phyloP scores from a whole-genome alignment of 768 basidiomycete species.

The Lactarius sanguifluus region DNA sequence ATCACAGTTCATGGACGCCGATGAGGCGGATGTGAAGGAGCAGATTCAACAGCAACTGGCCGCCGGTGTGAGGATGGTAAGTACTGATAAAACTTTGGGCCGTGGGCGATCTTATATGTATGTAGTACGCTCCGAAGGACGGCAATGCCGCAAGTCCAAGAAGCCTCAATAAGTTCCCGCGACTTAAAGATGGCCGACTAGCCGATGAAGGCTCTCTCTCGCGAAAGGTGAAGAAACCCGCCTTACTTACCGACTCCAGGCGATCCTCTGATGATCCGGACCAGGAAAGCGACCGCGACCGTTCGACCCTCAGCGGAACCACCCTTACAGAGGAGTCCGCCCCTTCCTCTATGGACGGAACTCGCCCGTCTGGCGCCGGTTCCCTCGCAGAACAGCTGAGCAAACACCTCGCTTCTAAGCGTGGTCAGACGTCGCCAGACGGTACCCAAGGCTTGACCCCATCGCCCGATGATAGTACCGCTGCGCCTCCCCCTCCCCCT shows the following conservation, averaged over 20 bases:
- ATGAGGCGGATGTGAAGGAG: slow-evolving; percentile 76
- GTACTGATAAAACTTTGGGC: slow-evolving; percentile 31
- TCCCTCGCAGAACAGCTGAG: slow-evolving; percentile 63
- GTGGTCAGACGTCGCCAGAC: slow-evolving; percentile 41
- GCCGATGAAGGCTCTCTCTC: slow-evolving; percentile 43
- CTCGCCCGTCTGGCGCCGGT: slow-evolving; percentile 42
- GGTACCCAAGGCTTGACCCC: slow-evolving; percentile 40
- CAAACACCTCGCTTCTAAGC: slow-evolving; percentile 54
- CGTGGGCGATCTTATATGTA: neutral
- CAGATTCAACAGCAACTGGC: slow-evolving; percentile 86
- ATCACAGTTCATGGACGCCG: slow-evolving; percentile 90
- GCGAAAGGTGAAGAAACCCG: slow-evolving; percentile 40
- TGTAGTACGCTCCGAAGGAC: slow-evolving; percentile 59
- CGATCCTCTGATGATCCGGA: slow-evolving; percentile 47
- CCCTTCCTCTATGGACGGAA: slow-evolving; percentile 39
- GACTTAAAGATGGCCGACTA: slow-evolving; percentile 45
- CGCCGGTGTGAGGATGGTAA: slow-evolving; percentile 69
- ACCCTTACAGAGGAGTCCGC: slow-evolving; percentile 54
- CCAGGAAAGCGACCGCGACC: slow-evolving; percentile 56
- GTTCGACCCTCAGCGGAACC: slow-evolving; percentile 47
- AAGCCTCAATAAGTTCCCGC: slow-evolving; percentile 68
- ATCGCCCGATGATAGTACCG: slow-evolving; percentile 38
- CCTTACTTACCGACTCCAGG: slow-evolving; percentile 38
- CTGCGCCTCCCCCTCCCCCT: slow-evolving; percentile 30
- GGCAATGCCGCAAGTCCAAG: slow-evolving; percentile 63